Evolutionary conservation across 352 stramenopile species (phyloP), one percentile per base, ranked within the genome.

Genomic region (Phytophthora syringae): DNA sequence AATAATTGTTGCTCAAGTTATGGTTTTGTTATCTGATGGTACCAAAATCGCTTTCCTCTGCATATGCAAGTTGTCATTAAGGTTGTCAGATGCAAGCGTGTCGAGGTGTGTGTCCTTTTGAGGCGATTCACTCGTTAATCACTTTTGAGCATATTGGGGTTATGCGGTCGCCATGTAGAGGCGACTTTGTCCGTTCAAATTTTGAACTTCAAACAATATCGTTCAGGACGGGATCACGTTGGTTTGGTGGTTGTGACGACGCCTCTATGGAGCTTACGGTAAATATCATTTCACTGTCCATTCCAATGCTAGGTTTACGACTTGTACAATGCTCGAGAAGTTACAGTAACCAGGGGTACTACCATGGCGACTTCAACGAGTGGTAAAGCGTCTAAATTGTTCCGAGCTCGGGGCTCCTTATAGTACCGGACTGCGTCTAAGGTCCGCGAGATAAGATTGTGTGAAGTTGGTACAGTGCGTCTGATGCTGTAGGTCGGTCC

Each of bases 381-480:
- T 43, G 42, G 18, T 20, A 32, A 20, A 54, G 51, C n/a, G 48
- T 45, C 58, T 58, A 67, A 61, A 62, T 50, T 64, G n/a, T 54
- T 32, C 25, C 48, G 52, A 70, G 37, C 48, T 20, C 28, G 34
- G 40, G 20, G 52, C 51, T 63, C 43, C 7, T 67, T 64, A 68
- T n/a, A n/a, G n/a, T 68, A 64, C 27, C 30, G 42, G 16, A 42
- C 20, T 13, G 27, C 52, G 24, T 57, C 25, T 72, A 76, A 30
- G 63, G 32, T 49, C 55, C 68, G 20, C 22, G 40, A 50, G 52
- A 47, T 66, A 77, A 51, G 24, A 74, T 60, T n/a, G 39, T 74
- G 55, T 82, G 78, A 11, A 86, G 53, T 47, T 76, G 62, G 59
- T 82, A 78, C 28, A 89, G 39, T 16, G 56, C 72, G 13, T 84